phyloP scores from a whole-genome alignment of 2,329 filamentous ascomycete genomes.

The Aspergillus floridensis region DNA sequence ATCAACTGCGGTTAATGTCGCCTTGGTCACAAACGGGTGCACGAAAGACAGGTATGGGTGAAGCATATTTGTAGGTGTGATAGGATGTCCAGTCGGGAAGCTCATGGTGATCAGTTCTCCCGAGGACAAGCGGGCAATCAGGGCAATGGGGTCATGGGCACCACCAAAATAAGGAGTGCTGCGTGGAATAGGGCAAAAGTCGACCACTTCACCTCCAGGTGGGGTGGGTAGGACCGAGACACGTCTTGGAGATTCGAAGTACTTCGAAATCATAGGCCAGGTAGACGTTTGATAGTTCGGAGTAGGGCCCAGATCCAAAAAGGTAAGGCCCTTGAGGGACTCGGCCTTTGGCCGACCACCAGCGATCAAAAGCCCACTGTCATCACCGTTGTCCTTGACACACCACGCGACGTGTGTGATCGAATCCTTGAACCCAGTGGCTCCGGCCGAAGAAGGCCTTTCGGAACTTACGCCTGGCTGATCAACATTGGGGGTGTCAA shows the following conservation, averaged over 20 bases:
- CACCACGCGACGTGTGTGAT: slow-evolving; percentile 85
- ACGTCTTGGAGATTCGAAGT: slow-evolving; percentile 74
- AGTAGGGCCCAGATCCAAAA: slow-evolving; percentile 83
- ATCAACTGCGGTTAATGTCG: slow-evolving; percentile 70
- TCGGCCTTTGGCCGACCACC: slow-evolving; percentile 71
- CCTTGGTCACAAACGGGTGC: slow-evolving; percentile 79
- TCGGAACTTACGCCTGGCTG: slow-evolving; percentile 54
- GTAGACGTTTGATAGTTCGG: slow-evolving; percentile 88
- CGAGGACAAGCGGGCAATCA: slow-evolving; percentile 75
- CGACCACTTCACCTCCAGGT: slow-evolving; percentile 69
- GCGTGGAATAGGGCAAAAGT: slow-evolving; percentile 82
- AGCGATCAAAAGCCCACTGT: slow-evolving; percentile 82
- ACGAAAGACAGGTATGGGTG: slow-evolving; percentile 84
- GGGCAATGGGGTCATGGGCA: slow-evolving; percentile 83
- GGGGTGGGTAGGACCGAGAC: slow-evolving; percentile 72
- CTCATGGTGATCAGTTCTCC: slow-evolving; percentile 87
- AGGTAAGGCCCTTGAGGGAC: slow-evolving; percentile 73
- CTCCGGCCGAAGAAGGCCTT: slow-evolving; percentile 44
- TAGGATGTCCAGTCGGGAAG: slow-evolving; percentile 87
- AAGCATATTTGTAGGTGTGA: slow-evolving; percentile 88
- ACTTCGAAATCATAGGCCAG: slow-evolving; percentile 76
- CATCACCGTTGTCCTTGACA: slow-evolving; percentile 88
- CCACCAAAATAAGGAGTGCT: slow-evolving; percentile 81
- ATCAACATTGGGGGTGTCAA: slow-evolving; percentile 72
- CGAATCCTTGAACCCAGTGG: slow-evolving; percentile 64